phyloP scores from a whole-genome alignment of 768 basidiomycete species.

The Tephrocybe sp. region DNA sequence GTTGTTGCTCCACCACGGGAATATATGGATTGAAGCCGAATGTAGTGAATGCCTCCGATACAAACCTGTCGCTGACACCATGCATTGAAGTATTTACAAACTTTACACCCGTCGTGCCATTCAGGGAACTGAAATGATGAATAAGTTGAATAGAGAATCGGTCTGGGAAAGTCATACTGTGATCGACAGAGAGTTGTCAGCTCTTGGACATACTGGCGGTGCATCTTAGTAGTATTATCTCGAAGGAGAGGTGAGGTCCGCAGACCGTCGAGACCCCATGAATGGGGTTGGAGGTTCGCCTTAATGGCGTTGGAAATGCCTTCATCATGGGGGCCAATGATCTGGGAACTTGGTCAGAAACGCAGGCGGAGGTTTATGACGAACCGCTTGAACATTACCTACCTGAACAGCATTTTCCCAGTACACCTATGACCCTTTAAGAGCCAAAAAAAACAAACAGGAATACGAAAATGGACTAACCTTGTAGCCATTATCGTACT shows the following conservation, averaged over 20 bases:
- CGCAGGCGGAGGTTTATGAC: background rate
- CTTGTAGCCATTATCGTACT: constrained; percentile 91
- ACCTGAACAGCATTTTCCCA: constrained; percentile 91
- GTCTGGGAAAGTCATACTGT: constrained; percentile 17
- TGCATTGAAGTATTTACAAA: constrained; percentile 93
- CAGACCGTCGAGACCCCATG: constrained; percentile 37
- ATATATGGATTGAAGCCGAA: constrained; percentile 60
- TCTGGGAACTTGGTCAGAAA: no score
- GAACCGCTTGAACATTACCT: background rate
- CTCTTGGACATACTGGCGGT: constrained; percentile 52
- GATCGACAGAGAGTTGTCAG: constrained; percentile 27
- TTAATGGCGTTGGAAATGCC: constrained; percentile 71
- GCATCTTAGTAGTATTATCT: constrained; percentile 60
- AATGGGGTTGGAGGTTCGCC: constrained; percentile 52
- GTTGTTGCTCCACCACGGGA: constrained; percentile 62
- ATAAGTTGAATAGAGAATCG: background rate
- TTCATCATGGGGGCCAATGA: constrained; percentile 79
- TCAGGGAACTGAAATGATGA: constrained; percentile 23
- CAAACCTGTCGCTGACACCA: constrained; percentile 75
- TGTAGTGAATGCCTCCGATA: constrained; percentile 50
- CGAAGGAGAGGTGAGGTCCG: constrained; percentile 41
- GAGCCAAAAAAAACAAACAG: background rate
- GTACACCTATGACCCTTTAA: constrained; percentile 55
- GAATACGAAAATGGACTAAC: constrained; percentile 27
- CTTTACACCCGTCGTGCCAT: constrained; percentile 36